Evolutionary conservation across 768 basidiomycete genomes (phyloP), one percentile per base, ranked within the genome.

Genomic region (Suillus variegatus): DNA sequence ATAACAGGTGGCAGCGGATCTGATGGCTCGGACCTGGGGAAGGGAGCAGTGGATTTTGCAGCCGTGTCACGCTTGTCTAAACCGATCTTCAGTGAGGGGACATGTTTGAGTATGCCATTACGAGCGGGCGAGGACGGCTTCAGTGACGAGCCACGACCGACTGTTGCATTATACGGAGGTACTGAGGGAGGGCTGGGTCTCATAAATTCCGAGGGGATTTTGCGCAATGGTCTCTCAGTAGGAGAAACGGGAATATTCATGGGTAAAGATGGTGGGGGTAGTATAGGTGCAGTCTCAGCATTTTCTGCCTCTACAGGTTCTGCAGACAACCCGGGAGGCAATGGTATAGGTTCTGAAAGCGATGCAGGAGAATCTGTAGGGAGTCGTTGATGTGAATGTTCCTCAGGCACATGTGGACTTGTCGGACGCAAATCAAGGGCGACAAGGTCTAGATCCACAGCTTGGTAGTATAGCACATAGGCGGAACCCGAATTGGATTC

Each of bases 391-490:
- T 61, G 67, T 43, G 57, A 55, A 16, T 64, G 57, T 10, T 73
- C 71, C 18, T 62, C 57, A 38, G 70, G 56, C 7, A 74, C 65
- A n/a, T 72, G 71, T 18, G 73, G 64, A n/a, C 70, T 72, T 18
- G 69, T 61, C 20, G 71, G 61, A 63, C 82, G 85, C 25, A 97
- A 77, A 2, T 94, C 95, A 36, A 96, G 84, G 25, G 83, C 80
- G n/a, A 80, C 74, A 43, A 85, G 80, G 73, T 97, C 90, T 64
- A 99, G 84, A 76, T 98, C 95, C 41, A 85, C 89, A 32, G 95
- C 95, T 77, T 98, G 95, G 77, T 99, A 99, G 79, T 97, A 99
- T 44, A 99, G 83, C 32, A 99, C 95, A 76, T 99, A 99, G 22
- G 97, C 97, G 51, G 92, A 89, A 43, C 96, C 96, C 2, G 89